phyloP scores from a whole-genome alignment of 345 rosid species.

The Populus deltoides region DNA sequence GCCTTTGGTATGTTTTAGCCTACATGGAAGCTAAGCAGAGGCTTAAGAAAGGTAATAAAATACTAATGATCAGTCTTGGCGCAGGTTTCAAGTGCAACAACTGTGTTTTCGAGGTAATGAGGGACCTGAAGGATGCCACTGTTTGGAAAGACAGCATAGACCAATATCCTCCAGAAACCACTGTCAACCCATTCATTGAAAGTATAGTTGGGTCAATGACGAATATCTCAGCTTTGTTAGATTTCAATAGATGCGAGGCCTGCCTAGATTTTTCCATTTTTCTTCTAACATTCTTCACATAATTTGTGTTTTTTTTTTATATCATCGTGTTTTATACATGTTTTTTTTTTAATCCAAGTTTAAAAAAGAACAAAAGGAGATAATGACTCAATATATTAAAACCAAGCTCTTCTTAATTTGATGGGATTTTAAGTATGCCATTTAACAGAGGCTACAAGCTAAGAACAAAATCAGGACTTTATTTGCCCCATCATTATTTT shows the following conservation, averaged over 20 bases:
- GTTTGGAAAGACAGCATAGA: conserved; percentile 19
- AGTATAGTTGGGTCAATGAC: conserved; percentile 21
- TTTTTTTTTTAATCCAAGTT: too few relatives aligned
- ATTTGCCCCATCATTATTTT: too few relatives aligned
- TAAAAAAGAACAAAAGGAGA: too few relatives aligned
- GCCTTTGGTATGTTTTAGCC: conserved; percentile 27
- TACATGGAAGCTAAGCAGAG: conserved; percentile 33
- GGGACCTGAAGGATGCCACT: conserved; percentile 13
- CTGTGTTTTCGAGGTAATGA: conserved; percentile 27
- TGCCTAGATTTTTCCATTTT: not conserved
- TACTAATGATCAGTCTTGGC: conserved; percentile 29
- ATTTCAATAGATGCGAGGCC: not conserved
- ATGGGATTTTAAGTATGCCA: too few relatives aligned
- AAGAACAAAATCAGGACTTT: too few relatives aligned
- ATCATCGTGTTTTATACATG: not conserved
- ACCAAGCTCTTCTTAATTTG: too few relatives aligned
- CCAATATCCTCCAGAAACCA: conserved; percentile 17
- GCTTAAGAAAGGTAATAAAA: conserved; percentile 24
- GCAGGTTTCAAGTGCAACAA: conserved; percentile 34
- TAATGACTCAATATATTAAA: too few relatives aligned
- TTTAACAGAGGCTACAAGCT: too few relatives aligned
- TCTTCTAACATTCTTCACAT: not conserved
- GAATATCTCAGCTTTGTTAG: conserved; percentile 16
- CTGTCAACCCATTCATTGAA: conserved; percentile 5
- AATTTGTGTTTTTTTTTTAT: not conserved